Base-by-base conservation (phyloP, 176 grass and related monocot genomes). In the Phoenix roebelenii region DNA sequence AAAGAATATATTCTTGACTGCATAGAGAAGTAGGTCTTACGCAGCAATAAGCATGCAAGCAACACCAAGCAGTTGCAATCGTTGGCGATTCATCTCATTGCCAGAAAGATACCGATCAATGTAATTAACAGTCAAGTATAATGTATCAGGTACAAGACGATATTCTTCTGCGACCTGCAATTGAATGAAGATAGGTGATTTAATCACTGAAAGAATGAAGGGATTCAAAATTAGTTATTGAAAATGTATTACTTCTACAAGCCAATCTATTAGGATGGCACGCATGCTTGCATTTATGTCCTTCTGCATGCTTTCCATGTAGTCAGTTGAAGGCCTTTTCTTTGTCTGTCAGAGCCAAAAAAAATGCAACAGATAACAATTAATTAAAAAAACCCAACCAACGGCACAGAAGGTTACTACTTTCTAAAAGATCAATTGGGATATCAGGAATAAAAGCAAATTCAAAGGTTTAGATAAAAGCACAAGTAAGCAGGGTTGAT, bases 181-280 rank as follows among this genome's bases (percentile, higher is more conserved):
- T 24, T 51, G 68, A 7, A 7, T 29, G 49, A 79, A 55, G 3
- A 17, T 58, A 2, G 66, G 49, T 62, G 72, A 35, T 16, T 25
- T 26, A 71, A 24, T 16, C 49, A 22, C 54, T 17, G 62, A 25
- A 51, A 57, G 26, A 71, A 22, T 55, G 4, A 35, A 58, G 23
- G 32, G 23, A 30, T 23, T 18, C 59, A 60, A 5, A 29, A 26
- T 15, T 18, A 10, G 35, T 44, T 14, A 44, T 3, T 18, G 49
- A 14, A 3, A 32, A 22, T 52, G 55, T 9, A 65, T 58, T 83
- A 98, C 93, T 74, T 98, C 93, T 5, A 98, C 93, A 78, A 98
- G 93, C 93, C 88, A 98, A 54, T 98, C 93, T 73, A 98, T 79
- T 49, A 98, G 71, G 69, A 98, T 98, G 63, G 93, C 85, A 49